A percentile compares a stretch with the other conserved stretches of the same genome.
Evolutionary conservation across 495 filamentous ascomycete genomes (phyloP).

Genomic region (Venustampulla echinocandica): DNA sequence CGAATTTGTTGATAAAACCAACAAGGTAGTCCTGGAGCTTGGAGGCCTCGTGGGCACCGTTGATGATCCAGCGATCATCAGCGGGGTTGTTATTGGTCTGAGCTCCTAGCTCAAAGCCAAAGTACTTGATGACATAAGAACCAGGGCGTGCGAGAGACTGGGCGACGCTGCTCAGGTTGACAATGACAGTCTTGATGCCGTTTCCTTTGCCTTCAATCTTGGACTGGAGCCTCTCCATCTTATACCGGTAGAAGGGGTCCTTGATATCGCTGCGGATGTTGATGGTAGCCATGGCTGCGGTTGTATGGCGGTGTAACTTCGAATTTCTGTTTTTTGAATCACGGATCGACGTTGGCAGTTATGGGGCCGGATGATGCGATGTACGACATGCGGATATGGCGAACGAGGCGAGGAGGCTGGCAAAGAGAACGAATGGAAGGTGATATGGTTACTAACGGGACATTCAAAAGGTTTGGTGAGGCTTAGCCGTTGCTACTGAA

Average conservation of each 20-base stretch:
- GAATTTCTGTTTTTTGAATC: slow-evolving; percentile 16
- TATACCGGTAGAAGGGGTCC: slow-evolving; percentile 99
- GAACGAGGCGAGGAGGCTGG: slow-evolving; percentile 21
- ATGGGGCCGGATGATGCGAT: slow-evolving; percentile 34
- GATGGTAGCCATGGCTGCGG: slow-evolving; percentile 73
- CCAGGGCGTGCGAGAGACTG: slow-evolving; percentile 86
- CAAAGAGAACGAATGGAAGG: slow-evolving; percentile 34
- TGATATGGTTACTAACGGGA: slow-evolving; percentile 36
- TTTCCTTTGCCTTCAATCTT: slow-evolving; percentile 99
- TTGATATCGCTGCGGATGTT: slow-evolving; percentile 98
- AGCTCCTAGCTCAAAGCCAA: slow-evolving; percentile 95
- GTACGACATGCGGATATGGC: slow-evolving; percentile 40
- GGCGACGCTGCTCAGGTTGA: slow-evolving; percentile 94
- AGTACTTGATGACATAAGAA: slow-evolving; percentile 97
- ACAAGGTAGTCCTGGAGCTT: slow-evolving; percentile 99
- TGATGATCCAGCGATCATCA: slow-evolving; percentile 99
- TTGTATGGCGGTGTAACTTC: slow-evolving; percentile 16
- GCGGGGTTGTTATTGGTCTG: slow-evolving; percentile 96
- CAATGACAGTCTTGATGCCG: slow-evolving; percentile 92
- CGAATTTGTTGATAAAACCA: slow-evolving; percentile 95
- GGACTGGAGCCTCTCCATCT: slow-evolving; percentile 97
- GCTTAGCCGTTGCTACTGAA: slow-evolving; percentile 70
- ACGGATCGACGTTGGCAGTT: slow-evolving; percentile 29
- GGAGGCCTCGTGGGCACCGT: slow-evolving; percentile 87
- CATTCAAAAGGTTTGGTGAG: slow-evolving; percentile 35